These are phyloP conservation scores for Leishmania guyanensis DNA, from an alignment of 208 protist genomes.

Conservation along the genomic window DNA sequence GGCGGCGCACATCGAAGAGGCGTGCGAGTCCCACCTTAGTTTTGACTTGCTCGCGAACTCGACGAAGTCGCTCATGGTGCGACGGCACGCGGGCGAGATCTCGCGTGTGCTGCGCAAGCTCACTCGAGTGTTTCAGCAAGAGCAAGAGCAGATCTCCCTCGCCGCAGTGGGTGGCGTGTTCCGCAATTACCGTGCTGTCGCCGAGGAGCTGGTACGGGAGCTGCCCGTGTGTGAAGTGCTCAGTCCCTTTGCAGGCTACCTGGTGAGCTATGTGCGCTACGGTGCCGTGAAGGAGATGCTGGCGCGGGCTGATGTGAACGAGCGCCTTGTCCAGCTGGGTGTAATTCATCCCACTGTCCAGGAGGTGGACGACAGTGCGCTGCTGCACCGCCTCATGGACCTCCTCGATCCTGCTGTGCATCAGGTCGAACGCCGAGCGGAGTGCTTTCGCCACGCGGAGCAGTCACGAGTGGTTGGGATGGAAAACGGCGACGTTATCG, in stretches of 20 bases:
- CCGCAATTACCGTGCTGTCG: slow-evolving; percentile 73
- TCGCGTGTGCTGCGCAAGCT: slow-evolving; percentile 70
- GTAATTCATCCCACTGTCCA: slow-evolving; percentile 67
- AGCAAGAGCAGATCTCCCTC: slow-evolving; percentile 63
- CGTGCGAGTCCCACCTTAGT: slow-evolving; percentile 67
- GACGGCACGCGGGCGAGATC: slow-evolving; percentile 63
- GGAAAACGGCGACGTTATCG: slow-evolving; percentile 63
- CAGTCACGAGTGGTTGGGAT: slow-evolving; percentile 29
- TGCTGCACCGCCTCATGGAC: slow-evolving; percentile 66
- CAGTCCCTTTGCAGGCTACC: slow-evolving; percentile 73
- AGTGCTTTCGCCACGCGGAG: slow-evolving; percentile 48
- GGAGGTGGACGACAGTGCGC: slow-evolving; percentile 46
- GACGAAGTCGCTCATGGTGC: slow-evolving; percentile 81
- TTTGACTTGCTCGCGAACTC: slow-evolving; percentile 84
- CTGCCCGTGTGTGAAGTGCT: slow-evolving; percentile 65
- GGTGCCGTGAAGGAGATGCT: slow-evolving; percentile 61
- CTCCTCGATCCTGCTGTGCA: slow-evolving; percentile 73
- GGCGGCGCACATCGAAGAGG: slow-evolving; percentile 88
- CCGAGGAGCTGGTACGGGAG: slow-evolving; percentile 64
- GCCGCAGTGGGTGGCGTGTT: slow-evolving; percentile 77
- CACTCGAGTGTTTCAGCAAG: slow-evolving; percentile 77
- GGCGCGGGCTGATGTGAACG: slow-evolving; percentile 69
- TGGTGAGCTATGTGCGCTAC: slow-evolving; percentile 79
- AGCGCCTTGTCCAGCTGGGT: slow-evolving; percentile 58
- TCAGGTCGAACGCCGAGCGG: slow-evolving; percentile 55